Base-by-base conservation (phyloP, 768 basidiomycete genomes). In the Boletus reticuloceps region DNA sequence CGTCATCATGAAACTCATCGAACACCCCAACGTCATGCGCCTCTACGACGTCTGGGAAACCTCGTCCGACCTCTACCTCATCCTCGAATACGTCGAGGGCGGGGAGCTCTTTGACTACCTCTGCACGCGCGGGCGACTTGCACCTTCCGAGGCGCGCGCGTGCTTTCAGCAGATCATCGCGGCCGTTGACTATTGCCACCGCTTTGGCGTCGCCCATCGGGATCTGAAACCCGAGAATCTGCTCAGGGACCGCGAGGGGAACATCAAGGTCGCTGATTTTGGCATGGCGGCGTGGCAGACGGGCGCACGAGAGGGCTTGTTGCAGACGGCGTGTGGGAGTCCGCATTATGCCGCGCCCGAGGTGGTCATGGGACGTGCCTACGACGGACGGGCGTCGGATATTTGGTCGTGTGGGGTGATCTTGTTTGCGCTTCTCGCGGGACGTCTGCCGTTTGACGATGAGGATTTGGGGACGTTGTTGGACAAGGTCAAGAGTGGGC, bases 31-130 rank as follows among this genome's bases (percentile, higher is more conserved):
- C 70, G 85, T 98, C 60, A 84, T 97, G 82, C 87, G 85, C 54
- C 82, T 98, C 29, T 95, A 94, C 75, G 95, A 98, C 67, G 94
- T 98, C 58, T 98, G 92, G 93, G 94, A 98, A 73, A 94, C 94
- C 0, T 88, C 88, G 5, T 81, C 83, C 32, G 86, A 95, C 55
- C 82, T 96, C 60, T 97, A 84, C 70, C 84, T 98, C 56, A 88
- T 98, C 63, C 85, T 96, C 63, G 95, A 98, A 75, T 97, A 95
- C 70, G 86, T 95, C 58, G 89, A 94, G 60, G 92, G 91, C 55
- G 95, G 95, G 58, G 95, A 97, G 71, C 83, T 98, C 32, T 96
- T 97, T 72, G 91, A 98, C 63, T 86, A 95, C 69, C 81, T 97
- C 45, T 91, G 91, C 73, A 81, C 81, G 53, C 82, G 86, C 50